Conservation (phyloP, 177 flowering plant species). For the Telopea speciosissima region DNA sequence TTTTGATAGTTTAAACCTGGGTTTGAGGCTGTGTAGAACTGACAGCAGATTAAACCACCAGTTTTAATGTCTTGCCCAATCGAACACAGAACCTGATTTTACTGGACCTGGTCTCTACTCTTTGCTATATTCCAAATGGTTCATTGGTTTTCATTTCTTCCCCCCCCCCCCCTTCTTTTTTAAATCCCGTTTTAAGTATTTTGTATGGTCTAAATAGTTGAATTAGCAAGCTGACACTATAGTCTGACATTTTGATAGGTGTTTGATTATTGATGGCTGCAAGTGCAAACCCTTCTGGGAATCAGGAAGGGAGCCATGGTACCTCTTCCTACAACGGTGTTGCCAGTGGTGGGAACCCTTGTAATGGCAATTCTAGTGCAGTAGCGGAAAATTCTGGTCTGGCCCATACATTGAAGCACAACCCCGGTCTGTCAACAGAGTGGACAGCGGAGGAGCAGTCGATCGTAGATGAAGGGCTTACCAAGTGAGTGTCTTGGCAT, state of each 20-base stretch:
- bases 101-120: too few species aligned
- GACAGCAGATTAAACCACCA: too few species aligned
- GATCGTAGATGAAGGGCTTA: conserved; percentile 48
- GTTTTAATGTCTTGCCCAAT: too few species aligned
- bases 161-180: too few species aligned
- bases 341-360: conserved; percentile 22
- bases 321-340: conserved; percentile 24
- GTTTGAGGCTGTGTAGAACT: too few species aligned
- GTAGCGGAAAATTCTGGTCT: conserved; percentile 20
- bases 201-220: conserved; percentile 15
- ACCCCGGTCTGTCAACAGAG: conserved; percentile 48
- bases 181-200: not conserved
- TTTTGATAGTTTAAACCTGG: too few species aligned
- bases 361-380: conserved; percentile 22
- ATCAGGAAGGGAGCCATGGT: conserved; percentile 31
- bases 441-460: conserved; percentile 73
- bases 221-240: conserved; percentile 10
- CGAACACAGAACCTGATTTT: too few species aligned
- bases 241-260: conserved; percentile 9
- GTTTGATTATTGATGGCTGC: conserved; percentile 37
- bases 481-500: conserved; percentile 29
- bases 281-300: conserved; percentile 43
- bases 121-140: too few species aligned
- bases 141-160: too few species aligned
- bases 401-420: conserved; percentile 44